Evolutionary conservation across 2,329 filamentous ascomycete species (phyloP).

Genomic region (Phialophora macrospora): DNA sequence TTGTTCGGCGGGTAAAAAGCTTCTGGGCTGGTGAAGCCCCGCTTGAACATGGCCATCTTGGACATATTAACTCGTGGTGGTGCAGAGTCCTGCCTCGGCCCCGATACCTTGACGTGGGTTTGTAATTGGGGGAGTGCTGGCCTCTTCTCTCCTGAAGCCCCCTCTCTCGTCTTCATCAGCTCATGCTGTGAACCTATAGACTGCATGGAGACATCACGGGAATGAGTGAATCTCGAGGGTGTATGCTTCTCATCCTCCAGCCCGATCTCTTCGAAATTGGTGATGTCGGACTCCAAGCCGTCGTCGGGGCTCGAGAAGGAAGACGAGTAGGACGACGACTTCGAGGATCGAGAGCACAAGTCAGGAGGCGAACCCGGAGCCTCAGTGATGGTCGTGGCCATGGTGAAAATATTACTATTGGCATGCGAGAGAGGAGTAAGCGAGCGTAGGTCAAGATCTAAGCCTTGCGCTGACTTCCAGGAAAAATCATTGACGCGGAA

Average conservation of each 20-base stretch:
- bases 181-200: conserved; percentile 42
- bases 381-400: conserved; percentile 47
- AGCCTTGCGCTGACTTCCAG: conserved; percentile 20
- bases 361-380: conserved; percentile 74
- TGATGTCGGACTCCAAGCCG: conserved; percentile 68
- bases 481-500: conserved; percentile 28
- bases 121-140: conserved; percentile 30
- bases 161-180: conserved; percentile 28
- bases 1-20: conserved; percentile 23
- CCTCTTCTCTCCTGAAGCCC: conserved; percentile 14
- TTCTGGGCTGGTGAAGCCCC: conserved; percentile 31
- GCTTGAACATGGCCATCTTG: conserved; percentile 22
- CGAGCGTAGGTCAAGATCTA: conserved; percentile 27
- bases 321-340: conserved; percentile 86
- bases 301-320: conserved; percentile 65
- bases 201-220: conserved; percentile 32
- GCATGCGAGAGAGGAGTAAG: conserved; percentile 26
- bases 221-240: conserved; percentile 24
- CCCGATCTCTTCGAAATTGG: conserved; percentile 91
- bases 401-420: conserved; percentile 44
- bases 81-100: conserved; percentile 20
- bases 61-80: conserved; percentile 13
- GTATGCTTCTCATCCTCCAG: conserved; percentile 70
- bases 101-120: conserved; percentile 20
- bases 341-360: conserved; percentile 85